Evolutionary conservation across 805 yeast species (phyloP).

Genomic region (Jamesozyma gamospora): DNA sequence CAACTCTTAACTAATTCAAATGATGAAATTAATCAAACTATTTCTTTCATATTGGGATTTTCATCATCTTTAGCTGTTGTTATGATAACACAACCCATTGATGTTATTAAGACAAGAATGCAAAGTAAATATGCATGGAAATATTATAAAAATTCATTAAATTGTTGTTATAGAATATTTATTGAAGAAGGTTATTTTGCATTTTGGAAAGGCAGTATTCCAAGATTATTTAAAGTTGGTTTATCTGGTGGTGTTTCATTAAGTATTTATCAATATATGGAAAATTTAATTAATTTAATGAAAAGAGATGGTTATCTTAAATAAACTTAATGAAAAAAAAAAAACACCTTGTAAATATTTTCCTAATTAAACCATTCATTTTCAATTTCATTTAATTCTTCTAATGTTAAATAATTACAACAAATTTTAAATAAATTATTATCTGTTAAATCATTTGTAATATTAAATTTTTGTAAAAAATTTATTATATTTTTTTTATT

Average conservation of each 20-base stretch:
- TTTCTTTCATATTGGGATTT: slow-evolving; percentile 40
- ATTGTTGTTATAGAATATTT: slow-evolving; percentile 41
- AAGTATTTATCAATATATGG: slow-evolving; percentile 49
- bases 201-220: slow-evolving; percentile 52
- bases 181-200: slow-evolving; percentile 37
- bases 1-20: slow-evolving; percentile 50
- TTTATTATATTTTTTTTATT: slow-evolving; percentile 10
- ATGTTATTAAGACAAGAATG: slow-evolving; percentile 77
- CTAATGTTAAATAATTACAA: slow-evolving; percentile 17
- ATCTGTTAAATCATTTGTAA: slow-evolving; percentile 9
- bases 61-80: slow-evolving; percentile 66
- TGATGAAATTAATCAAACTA: slow-evolving; percentile 28
- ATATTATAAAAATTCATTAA: slow-evolving; percentile 51
- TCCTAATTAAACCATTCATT: slow-evolving; percentile 6
- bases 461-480: slow-evolving; percentile 9
- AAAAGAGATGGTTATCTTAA: slow-evolving; percentile 13
- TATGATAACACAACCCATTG: slow-evolving; percentile 76
- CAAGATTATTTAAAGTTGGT: slow-evolving; percentile 61
- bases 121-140: slow-evolving; percentile 62
- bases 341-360: neutral
- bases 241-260: slow-evolving; percentile 63
- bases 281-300: slow-evolving; percentile 26
- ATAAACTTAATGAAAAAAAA: neutral
- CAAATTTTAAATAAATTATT: slow-evolving; percentile 22
- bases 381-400: slow-evolving; percentile 20